Percentiles rank a stretch among this genome's conserved stretches.
Conservation (phyloP, 2,329 filamentous ascomycete species). For the Pseudocercospora fijiensis region DNA sequence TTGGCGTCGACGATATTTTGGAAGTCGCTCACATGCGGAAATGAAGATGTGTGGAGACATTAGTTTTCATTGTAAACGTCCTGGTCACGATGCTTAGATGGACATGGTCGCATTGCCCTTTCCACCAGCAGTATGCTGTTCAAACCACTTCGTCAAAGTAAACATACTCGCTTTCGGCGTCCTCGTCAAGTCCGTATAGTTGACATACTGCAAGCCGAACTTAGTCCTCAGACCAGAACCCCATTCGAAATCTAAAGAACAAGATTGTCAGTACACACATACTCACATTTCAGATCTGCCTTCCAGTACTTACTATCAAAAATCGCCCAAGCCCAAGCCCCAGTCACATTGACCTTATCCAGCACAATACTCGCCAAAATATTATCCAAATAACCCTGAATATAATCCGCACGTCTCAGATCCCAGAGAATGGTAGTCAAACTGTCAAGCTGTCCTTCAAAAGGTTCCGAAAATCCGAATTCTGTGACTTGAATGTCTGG, state of each 20-base stretch:
- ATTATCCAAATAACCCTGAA: constrained; percentile 37
- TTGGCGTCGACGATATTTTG: no score
- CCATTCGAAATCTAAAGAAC: constrained; percentile 36
- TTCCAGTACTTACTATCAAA: constrained; percentile 34
- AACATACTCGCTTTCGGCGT: constrained; percentile 43
- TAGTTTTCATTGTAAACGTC: no score
- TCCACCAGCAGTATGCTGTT: constrained; percentile 22
- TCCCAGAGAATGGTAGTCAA: constrained; percentile 36
- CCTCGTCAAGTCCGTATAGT: constrained; percentile 38
- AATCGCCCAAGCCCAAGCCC: constrained; percentile 40
- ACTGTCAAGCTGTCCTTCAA: constrained; percentile 35
- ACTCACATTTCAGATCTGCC: not conserved
- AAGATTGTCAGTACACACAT: constrained; percentile 1
- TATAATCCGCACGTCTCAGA: constrained; percentile 34
- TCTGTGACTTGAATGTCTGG: constrained; percentile 41
- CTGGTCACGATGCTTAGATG: not conserved
- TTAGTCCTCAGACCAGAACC: constrained; percentile 35
- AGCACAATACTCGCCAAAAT: constrained; percentile 39
- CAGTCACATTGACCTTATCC: constrained; percentile 41
- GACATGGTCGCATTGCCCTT: not conserved
- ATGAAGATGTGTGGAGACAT: no score
- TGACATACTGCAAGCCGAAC: constrained; percentile 44
- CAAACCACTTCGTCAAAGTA: constrained; percentile 40
- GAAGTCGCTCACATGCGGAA: no score
- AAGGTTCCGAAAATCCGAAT: constrained; percentile 42